Conservation (phyloP, 352 stramenopile species). For the Globisporangium carolinianum region DNA sequence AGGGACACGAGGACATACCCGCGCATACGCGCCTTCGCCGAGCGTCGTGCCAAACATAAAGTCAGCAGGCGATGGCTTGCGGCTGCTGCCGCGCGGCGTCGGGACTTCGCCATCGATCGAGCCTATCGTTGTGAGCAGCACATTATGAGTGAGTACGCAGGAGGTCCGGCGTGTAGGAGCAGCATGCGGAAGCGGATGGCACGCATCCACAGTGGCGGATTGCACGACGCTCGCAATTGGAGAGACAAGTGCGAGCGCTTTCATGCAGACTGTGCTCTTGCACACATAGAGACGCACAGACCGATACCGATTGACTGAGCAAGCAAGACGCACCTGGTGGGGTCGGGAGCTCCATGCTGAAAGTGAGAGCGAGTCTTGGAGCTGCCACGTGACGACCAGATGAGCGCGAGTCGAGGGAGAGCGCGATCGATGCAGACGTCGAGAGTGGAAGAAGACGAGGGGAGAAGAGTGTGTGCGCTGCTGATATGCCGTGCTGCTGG, state of each 20-base stretch:
- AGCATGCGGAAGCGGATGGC: no score
- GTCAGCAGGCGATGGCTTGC: slow-evolving; percentile 77
- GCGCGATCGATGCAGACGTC: not conserved
- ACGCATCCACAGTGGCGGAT: no score
- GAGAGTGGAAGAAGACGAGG: not conserved
- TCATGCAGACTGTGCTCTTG: no score
- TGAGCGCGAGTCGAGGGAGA: not conserved
- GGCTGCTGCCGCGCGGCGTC: slow-evolving; percentile 36
- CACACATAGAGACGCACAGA: no score
- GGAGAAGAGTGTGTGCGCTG: no score
- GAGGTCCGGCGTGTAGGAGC: no score
- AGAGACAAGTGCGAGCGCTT: no score
- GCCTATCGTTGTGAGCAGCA: slow-evolving; percentile 12
- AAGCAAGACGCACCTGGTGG: slow-evolving; percentile 21
- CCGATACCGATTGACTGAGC: not conserved
- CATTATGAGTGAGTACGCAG: not conserved
- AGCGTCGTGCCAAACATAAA: slow-evolving; percentile 88
- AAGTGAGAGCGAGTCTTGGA: no score
- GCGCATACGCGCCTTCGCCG: slow-evolving; percentile 83
- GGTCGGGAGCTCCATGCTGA: slow-evolving; percentile 19
- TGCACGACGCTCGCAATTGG: no score
- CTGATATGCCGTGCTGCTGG: no score
- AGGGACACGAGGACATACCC: slow-evolving; percentile 17
- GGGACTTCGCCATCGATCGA: slow-evolving; percentile 21
- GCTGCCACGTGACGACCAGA: not conserved